Conservation (phyloP, 2,329 filamentous ascomycete species). For the Calonectria montana region DNA sequence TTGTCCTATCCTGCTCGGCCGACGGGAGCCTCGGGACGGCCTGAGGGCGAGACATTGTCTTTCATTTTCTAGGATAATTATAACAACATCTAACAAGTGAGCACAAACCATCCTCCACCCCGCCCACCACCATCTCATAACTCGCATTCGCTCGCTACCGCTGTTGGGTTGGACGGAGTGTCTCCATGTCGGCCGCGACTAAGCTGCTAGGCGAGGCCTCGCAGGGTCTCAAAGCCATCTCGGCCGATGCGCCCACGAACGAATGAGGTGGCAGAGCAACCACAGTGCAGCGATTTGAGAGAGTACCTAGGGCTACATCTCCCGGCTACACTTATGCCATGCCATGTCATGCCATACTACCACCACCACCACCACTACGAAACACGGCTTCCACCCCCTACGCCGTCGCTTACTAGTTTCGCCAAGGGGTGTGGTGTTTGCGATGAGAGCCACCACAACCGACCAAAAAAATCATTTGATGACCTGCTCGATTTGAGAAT, state of each 20-base stretch:
- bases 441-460: conserved; percentile 15
- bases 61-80: conserved; percentile 4
- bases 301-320: conserved; percentile 40
- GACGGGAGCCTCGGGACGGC: conserved; percentile 1
- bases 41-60: conserved; percentile 28
- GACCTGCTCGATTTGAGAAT: not conserved
- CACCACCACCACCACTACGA: conserved; percentile 10
- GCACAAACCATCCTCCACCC: conserved; percentile 18
- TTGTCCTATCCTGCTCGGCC: not conserved
- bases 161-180: not conserved
- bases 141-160: not conserved
- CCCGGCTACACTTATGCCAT: conserved; percentile 11
- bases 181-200: not conserved
- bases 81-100: not conserved
- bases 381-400: conserved; percentile 12
- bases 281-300: conserved; percentile 40
- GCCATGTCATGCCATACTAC: conserved; percentile 5
- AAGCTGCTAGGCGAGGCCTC: conserved; percentile 12
- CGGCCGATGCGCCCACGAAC: conserved; percentile 35
- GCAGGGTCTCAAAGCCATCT: conserved; percentile 25
- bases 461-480: not conserved
- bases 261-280: conserved; percentile 32
- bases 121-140: not conserved
- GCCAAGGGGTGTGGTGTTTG: conserved; percentile 20
- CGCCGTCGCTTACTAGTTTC: conserved; percentile 39